These are phyloP conservation scores for Monosporascus cannonballus DNA, from an alignment of 2,329 filamentous ascomycete genomes.

Conservation along the genomic window DNA sequence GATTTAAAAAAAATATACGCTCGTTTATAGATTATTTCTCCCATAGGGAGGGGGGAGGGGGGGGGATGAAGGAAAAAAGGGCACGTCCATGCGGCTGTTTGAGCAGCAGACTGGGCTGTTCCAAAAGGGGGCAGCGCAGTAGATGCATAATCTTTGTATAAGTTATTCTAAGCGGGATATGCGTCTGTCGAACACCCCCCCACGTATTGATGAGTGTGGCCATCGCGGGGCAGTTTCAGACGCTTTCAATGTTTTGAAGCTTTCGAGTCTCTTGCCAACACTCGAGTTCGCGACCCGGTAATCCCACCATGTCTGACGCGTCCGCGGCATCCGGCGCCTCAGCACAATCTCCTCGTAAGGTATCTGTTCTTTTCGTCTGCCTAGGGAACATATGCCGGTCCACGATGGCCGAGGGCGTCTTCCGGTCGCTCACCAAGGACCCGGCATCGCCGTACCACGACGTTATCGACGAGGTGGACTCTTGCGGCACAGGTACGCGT, in stretches of 20 bases:
- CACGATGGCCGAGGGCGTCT: conserved; percentile 94
- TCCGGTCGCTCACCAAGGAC: conserved; percentile 63
- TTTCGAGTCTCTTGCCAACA: not conserved
- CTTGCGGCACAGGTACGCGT: conserved; percentile 67
- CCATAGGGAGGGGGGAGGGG: too few relatives aligned
- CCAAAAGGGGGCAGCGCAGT: too few relatives aligned
- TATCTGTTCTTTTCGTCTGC: conserved; percentile 89
- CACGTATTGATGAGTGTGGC: not conserved
- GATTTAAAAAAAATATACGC: too few relatives aligned
- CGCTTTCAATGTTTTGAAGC: too few relatives aligned
- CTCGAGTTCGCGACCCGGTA: not conserved
- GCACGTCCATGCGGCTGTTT: too few relatives aligned
- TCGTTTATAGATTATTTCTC: too few relatives aligned
- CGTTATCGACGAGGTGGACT: conserved; percentile 67
- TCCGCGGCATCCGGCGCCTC: not conserved
- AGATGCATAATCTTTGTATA: too few relatives aligned
- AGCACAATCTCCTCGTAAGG: conserved; percentile 16
- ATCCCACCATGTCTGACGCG: conserved; percentile 2
- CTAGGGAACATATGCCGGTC: conserved; percentile 93
- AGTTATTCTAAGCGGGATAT: not conserved
- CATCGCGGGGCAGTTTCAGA: not conserved
- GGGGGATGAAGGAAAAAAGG: too few relatives aligned
- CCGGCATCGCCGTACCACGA: conserved; percentile 46
- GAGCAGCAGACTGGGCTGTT: too few relatives aligned
- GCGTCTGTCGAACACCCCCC: not conserved